A percentile compares a stretch with the other conserved stretches of the same genome.
Conservation (phyloP, 257 asterid species). For the Catharanthus roseus region DNA sequence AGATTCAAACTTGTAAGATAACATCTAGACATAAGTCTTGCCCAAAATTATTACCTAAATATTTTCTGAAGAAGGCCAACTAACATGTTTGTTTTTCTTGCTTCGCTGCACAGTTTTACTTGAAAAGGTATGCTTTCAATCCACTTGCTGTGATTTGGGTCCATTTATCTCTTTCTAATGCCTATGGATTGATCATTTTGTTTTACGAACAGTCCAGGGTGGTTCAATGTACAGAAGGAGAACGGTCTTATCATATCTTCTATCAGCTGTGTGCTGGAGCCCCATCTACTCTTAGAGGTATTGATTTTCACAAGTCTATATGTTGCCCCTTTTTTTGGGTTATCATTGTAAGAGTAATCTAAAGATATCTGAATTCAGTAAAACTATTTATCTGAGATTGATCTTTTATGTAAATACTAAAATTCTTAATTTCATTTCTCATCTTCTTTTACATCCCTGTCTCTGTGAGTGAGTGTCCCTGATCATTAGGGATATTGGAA, state of each 20-base stretch:
- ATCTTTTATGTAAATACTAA: not conserved
- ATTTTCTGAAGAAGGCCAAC: conserved; percentile 21
- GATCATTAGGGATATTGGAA: not conserved
- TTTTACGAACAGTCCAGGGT: conserved; percentile 82
- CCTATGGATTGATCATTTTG: conserved; percentile 24
- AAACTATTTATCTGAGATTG: not conserved
- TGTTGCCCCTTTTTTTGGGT: not conserved
- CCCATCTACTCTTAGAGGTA: conserved; percentile 81
- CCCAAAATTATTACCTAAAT: conserved; percentile 11
- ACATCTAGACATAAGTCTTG: conserved; percentile 22
- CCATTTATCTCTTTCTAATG: conserved; percentile 16
- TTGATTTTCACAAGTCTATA: conserved; percentile 7
- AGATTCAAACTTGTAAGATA: conserved; percentile 88
- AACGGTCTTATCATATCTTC: conserved; percentile 97
- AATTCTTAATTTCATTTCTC: not conserved
- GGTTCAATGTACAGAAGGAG: conserved; percentile 90
- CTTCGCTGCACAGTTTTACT: conserved; percentile 65
- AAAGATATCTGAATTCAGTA: not conserved
- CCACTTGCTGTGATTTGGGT: conserved; percentile 17
- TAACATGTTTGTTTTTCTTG: conserved; percentile 28
- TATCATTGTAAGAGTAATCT: no score
- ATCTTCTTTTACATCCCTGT: not conserved
- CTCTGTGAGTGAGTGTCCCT: not conserved
- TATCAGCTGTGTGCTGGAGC: conserved; percentile 99
- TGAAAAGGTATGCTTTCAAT: conserved; percentile 70